Conservation (phyloP, 352 stramenopile species). For the Pythium sp. region DNA sequence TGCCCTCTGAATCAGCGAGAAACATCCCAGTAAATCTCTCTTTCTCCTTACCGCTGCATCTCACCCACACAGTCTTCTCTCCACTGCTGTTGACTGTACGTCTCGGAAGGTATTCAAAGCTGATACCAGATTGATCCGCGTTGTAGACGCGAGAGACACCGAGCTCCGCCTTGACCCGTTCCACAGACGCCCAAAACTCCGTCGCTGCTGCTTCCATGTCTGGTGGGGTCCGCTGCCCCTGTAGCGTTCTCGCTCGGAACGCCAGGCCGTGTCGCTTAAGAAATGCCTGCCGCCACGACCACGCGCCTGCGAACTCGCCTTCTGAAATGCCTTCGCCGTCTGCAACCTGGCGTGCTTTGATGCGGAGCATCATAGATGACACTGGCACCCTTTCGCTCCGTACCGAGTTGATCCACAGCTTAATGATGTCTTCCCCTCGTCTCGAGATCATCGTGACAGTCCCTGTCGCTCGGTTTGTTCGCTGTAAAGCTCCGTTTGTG, state of each 20-base stretch:
- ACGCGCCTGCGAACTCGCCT: neutral
- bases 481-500: neutral
- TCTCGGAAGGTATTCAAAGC: too few relatives aligned
- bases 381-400: neutral
- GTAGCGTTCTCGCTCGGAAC: neutral
- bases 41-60: neutral
- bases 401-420: neutral
- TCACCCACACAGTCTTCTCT: neutral
- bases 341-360: neutral
- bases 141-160: too few relatives aligned
- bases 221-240: neutral
- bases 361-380: neutral
- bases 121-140: too few relatives aligned
- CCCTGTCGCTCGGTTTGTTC: neutral
- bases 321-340: neutral
- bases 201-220: neutral
- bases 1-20: neutral
- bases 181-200: neutral
- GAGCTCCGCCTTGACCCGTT: neutral
- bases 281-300: neutral
- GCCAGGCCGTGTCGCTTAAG: neutral
- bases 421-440: neutral
- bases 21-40: constrained; percentile 1
- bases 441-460: neutral
- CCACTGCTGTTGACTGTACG: neutral